These are phyloP conservation scores for Protomyces inouyei DNA, from an alignment of 1,139 yeast species.

Conservation along the genomic window DNA sequence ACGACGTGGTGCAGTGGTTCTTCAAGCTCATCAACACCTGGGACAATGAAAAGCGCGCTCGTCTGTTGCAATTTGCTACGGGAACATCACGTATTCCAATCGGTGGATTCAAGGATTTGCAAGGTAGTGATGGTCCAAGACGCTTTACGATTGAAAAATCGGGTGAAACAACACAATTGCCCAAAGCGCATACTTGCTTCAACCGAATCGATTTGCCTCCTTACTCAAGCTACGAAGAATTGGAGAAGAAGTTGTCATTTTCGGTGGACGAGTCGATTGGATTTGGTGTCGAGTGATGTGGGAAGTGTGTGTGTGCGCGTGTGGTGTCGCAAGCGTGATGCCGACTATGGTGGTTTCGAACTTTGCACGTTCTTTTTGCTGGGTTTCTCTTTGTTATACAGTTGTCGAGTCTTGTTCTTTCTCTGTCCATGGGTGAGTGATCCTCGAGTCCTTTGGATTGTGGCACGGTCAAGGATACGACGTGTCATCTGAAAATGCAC, in stretches of 20 bases:
- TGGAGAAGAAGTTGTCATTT: conserved; percentile 73
- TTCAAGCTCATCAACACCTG: conserved; percentile 64
- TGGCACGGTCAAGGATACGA: too few species aligned
- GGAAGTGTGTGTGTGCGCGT: not conserved
- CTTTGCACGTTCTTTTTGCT: too few species aligned
- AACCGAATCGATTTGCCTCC: conserved; percentile 90
- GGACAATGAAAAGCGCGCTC: conserved; percentile 95
- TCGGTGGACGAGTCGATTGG: conserved; percentile 95
- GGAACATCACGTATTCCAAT: conserved; percentile 99
- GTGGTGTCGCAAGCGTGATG: not conserved
- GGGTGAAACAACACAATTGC: conserved; percentile 87
- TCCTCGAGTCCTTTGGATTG: too few species aligned
- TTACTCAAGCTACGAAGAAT: conserved; percentile 64
- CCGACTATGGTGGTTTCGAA: not conserved
- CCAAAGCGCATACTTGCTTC: conserved; percentile 91
- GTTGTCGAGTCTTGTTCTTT: too few species aligned
- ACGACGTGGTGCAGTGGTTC: conserved; percentile 54
- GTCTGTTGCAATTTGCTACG: conserved; percentile 91
- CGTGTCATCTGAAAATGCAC: too few species aligned
- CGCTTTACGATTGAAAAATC: conserved; percentile 97
- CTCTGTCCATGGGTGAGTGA: too few species aligned
- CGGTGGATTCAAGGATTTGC: conserved; percentile 95
- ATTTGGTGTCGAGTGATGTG: conserved; percentile 45
- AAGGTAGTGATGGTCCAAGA: conserved; percentile 98
- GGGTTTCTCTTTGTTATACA: too few species aligned